Evolutionary conservation across 805 yeast genomes (phyloP).

Genomic region (Starmerella cellae): DNA sequence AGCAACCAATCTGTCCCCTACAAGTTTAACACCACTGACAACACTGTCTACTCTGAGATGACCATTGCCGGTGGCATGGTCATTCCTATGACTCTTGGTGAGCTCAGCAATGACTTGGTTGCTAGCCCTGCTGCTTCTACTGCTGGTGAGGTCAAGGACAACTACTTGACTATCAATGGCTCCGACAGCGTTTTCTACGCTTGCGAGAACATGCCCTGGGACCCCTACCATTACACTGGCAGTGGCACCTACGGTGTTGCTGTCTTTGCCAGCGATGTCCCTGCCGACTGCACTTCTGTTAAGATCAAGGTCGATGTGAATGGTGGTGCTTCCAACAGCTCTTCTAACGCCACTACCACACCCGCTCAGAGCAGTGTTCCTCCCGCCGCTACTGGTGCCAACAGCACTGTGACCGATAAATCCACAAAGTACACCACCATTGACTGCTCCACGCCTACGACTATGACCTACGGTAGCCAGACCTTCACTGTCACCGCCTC

Average conservation of each 20-base stretch:
- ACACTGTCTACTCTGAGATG: not conserved
- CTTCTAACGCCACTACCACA: not conserved
- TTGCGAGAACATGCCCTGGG: constrained; percentile 6
- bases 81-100: not conserved
- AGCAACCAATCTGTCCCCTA: not conserved
- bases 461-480: constrained; percentile 13
- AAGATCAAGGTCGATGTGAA: constrained; percentile 5
- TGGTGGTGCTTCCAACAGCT: not conserved
- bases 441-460: constrained; percentile 18
- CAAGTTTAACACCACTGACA: not conserved
- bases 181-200: constrained; percentile 13
- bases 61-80: not conserved
- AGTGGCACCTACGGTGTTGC: constrained; percentile 6
- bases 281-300: constrained; percentile 9
- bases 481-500: constrained; percentile 30
- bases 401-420: constrained; percentile 4
- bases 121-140: not conserved
- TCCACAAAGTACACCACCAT: constrained; percentile 14
- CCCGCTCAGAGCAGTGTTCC: too few species aligned
- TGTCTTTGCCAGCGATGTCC: constrained; percentile 2
- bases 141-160: not conserved
- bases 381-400: constrained; percentile 1
- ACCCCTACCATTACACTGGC: constrained; percentile 11
- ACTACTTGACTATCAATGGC: constrained; percentile 14
- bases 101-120: not conserved